Base-by-base conservation (phyloP, 345 rosid genomes). In the Heritiera littoralis region DNA sequence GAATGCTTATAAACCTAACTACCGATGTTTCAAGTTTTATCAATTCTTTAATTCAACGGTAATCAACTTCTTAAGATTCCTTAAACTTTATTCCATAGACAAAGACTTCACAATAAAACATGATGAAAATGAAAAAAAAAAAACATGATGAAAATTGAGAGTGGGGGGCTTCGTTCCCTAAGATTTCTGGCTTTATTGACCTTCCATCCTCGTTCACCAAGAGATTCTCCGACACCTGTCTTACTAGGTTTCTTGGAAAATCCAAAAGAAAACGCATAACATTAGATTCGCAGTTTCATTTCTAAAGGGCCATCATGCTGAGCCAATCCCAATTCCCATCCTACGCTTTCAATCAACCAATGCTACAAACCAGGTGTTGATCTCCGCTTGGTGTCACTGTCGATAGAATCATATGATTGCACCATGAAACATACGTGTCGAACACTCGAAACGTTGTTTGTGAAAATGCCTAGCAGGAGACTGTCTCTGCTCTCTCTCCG, bases 291-390 rank as follows among this genome's bases (percentile, higher is more conserved):
- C 32, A 38, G 32, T 63, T 28, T 41, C 72, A 46, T 78, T 58
- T 56, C 38, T 46, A 40, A 78, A 59, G 9, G 75, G 7, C 7
- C 23, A 81, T 55, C 7, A 73, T 55, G 48, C 9, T 80, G 46
- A 35, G 43, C 65, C 65, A 58, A 20, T 58, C 38, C 30, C 65
- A 20, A 59, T 28, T 8, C 65, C 35, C 64, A 59, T 59, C 35
- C 65, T 9, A 28, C 7, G 4, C 17, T 56, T 15, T 56, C 43
- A 20, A 70, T 65, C 66, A 59, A 71, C 48, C 78, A 65, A 54
- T 12, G 59, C 35, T 9, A 23, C 14, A 30, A 23, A 23, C 64
- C 79, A 63, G 75, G 79, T 64, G 85, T 81, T 79, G 45, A 18
- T 0, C 74, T 3, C 8, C 58, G 69, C 2, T 72, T 63, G 41